Evolutionary conservation across 352 stramenopile genomes (phyloP), one percentile per base, ranked within the genome.

Genomic region (Pythium oligandrum): DNA sequence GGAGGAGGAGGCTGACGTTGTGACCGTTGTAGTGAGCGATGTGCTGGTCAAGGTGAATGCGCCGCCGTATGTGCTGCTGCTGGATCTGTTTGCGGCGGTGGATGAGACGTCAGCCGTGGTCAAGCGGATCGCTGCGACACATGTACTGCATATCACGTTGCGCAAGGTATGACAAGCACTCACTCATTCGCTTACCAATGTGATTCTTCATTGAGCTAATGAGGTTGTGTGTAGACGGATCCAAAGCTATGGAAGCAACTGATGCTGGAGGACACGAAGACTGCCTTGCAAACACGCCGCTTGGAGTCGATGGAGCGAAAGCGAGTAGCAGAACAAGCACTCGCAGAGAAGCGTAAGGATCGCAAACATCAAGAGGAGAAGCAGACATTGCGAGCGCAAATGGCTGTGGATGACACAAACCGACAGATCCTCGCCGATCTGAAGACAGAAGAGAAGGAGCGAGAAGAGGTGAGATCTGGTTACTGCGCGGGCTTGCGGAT

Each of bases 1-100:
- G 17, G 17, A 26, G 17, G 17, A 26, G 17, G 17, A 26, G 17
- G 17, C 17, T 26, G 17, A 26, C 17, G 17, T 26, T 26, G 17
- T 26, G 17, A 26, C 17, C 7, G 30, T 50, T 33, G 3, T 47
- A 93, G 80, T 91, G 33, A 89, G 80, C 56, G 80, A 90, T 53
- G 45, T 90, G 32, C 66, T 91, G 12, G 32, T 93, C n/a, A 93
- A 93, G 53, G 59, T 93, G 40, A 93, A 93, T 54, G 71, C 73
- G 6, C 46, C 76, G 26, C 80, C 76, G 12, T 93, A 93, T 54
- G 77, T 93, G 42, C 56, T 91, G 30, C 57, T 91, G 8, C 54
- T 93, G 40, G 83, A 93, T 40, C 60, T 93, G 3, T 71, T 71
- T 33, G 76, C 74, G 7, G 35, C 26, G 4, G 74, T 93, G 56